Conservation (phyloP, 2,329 filamentous ascomycete species). For the Leptographium galeiforme region DNA sequence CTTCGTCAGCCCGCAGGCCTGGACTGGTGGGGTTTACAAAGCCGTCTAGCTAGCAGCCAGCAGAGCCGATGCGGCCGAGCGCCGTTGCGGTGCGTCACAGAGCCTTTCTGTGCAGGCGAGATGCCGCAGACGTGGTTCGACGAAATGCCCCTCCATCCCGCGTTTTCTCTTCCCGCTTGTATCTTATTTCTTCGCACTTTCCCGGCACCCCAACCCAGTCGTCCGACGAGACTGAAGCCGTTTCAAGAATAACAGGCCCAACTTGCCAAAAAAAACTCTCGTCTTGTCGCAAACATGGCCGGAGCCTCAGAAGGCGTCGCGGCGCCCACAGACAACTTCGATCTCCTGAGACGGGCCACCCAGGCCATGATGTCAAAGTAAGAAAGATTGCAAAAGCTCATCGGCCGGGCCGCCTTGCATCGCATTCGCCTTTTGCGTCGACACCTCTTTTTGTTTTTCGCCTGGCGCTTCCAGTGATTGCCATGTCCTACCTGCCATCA, state of each 20-base stretch:
- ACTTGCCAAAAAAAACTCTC: too few species aligned
- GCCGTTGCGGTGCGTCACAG: background rate
- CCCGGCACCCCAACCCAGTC: too few species aligned
- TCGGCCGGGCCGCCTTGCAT: too few species aligned
- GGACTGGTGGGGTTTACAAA: too few species aligned
- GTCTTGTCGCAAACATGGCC: constrained; percentile 26
- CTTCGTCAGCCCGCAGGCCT: too few species aligned
- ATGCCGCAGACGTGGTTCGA: background rate
- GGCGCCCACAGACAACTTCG: constrained; percentile 26
- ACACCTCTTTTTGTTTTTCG: too few species aligned
- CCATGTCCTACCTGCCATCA: too few species aligned
- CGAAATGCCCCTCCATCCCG: background rate
- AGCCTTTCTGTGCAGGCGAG: background rate
- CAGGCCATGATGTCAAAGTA: constrained; percentile 50
- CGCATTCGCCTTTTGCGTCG: background rate
- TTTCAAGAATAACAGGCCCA: too few species aligned
- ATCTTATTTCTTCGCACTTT: background rate
- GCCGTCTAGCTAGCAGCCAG: too few species aligned
- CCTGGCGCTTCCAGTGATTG: too few species aligned
- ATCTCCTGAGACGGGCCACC: constrained; percentile 46
- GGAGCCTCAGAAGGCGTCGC: constrained; percentile 24
- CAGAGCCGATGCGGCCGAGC: background rate
- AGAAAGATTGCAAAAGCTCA: constrained; percentile 24
- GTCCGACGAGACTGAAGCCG: too few species aligned
- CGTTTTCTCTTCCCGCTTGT: background rate